Percentiles rank a stretch among this genome's conserved stretches.
Conservation (phyloP, 129 eudicot species). For the Glebionis coronaria region DNA sequence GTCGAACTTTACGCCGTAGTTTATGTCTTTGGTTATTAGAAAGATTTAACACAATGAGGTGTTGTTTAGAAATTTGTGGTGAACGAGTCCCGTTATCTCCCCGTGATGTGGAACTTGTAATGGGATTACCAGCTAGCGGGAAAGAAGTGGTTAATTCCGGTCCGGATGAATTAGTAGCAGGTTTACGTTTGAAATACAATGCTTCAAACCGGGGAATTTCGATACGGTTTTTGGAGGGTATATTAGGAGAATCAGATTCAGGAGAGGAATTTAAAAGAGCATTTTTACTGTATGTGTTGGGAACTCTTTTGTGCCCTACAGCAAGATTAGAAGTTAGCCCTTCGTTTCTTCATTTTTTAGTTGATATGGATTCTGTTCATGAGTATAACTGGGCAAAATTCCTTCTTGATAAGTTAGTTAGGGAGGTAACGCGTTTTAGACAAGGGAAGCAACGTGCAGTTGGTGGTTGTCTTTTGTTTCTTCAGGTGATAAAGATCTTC, state of each 20-base stretch:
- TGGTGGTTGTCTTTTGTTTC: conserved; percentile 87
- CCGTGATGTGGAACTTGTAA: conserved; percentile 75
- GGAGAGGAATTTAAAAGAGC: conserved; percentile 87
- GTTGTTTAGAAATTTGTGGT: conserved; percentile 74
- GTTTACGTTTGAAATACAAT: conserved; percentile 57
- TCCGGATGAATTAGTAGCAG: conserved; percentile 67
- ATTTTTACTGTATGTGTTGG: conserved; percentile 69
- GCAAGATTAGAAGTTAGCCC: conserved; percentile 90
- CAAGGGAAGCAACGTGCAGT: conserved; percentile 89
- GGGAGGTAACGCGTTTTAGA: conserved; percentile 80
- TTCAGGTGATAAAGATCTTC: conserved; percentile 52
- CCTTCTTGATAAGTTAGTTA: conserved; percentile 78
- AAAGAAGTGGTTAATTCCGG: conserved; percentile 77
- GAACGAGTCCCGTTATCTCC: conserved; percentile 68
- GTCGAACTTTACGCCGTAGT: conserved; percentile 71
- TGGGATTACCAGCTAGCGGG: conserved; percentile 80
- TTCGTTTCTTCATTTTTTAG: conserved; percentile 70
- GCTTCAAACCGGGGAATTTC: conserved; percentile 84
- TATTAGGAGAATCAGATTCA: conserved; percentile 58
- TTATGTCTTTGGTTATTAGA: conserved; percentile 78
- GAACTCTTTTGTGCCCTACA: conserved; percentile 83
- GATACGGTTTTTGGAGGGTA: conserved; percentile 66
- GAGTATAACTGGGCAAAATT: conserved; percentile 84
- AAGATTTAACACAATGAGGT: conserved; percentile 67
- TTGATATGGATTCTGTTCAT: conserved; percentile 69